Percentiles rank a stretch among this genome's conserved stretches.
These are phyloP conservation scores for Citeromyces matritensis DNA, from an alignment of 805 yeast species.

Conservation along the genomic window DNA sequence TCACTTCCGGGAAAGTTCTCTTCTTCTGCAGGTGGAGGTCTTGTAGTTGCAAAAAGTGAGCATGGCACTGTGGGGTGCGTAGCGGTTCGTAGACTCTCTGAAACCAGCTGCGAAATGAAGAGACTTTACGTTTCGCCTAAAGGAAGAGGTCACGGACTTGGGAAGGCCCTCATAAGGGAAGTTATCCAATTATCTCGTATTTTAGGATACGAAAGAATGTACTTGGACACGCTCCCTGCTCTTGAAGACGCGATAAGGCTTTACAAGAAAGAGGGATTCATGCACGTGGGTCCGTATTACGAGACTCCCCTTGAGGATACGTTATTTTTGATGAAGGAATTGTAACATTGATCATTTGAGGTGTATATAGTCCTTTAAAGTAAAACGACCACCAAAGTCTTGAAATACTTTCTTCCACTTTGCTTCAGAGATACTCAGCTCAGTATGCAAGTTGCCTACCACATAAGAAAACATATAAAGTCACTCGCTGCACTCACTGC, in stretches of 20 bases:
- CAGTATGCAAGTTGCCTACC: too few relatives aligned
- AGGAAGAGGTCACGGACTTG: neutral
- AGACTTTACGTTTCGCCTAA: neutral
- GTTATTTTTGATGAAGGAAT: neutral
- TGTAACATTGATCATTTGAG: neutral
- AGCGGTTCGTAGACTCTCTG: neutral
- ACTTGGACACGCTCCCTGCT: conserved; percentile 1
- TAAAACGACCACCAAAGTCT: too few relatives aligned
- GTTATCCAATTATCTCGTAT: neutral
- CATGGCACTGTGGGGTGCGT: conserved; percentile 1
- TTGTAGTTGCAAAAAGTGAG: neutral
- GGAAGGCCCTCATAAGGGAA: neutral
- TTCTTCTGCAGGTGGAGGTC: neutral
- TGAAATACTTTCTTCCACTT: too few relatives aligned
- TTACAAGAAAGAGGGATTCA: neutral
- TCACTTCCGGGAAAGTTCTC: conserved; percentile 1
- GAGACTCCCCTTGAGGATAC: conserved; percentile 1
- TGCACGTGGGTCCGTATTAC: neutral
- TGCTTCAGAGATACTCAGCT: too few relatives aligned
- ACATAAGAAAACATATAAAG: too few relatives aligned
- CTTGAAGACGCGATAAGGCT: neutral
- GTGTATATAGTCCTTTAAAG: too few relatives aligned
- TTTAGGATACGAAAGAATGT: neutral
- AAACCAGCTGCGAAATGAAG: conserved; percentile 1
- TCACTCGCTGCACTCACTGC: too few relatives aligned